A percentile compares a stretch with the other conserved stretches of the same genome.
Conservation (phyloP, 169 alveolate species). For the Plasmodium vinckei region DNA sequence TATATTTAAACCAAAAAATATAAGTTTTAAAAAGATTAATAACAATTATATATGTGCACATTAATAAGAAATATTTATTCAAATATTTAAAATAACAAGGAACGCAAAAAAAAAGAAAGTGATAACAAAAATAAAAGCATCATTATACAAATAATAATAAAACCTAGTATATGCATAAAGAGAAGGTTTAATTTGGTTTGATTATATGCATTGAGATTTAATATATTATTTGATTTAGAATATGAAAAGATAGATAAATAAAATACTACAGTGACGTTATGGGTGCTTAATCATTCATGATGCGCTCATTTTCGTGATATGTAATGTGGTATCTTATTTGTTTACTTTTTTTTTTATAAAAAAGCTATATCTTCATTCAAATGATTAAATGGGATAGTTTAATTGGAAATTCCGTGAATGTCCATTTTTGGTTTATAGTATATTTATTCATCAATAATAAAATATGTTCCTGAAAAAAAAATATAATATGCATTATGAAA, state of each 20-base stretch:
- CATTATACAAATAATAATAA: no score
- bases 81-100: neutral
- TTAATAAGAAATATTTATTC: neutral
- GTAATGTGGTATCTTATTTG: no score
- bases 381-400: neutral
- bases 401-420: neutral
- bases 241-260: no score
- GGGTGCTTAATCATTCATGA: no score
- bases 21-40: conserved; percentile 30
- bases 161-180: neutral
- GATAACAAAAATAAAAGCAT: no score
- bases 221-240: no score
- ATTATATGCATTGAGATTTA: no score
- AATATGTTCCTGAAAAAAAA: conserved; percentile 50
- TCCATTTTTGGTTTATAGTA: neutral
- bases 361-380: conserved; percentile 1
- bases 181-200: neutral
- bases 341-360: neutral
- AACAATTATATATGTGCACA: conserved; percentile 12
- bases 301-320: no score
- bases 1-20: conserved; percentile 32
- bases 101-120: neutral
- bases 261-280: no score
- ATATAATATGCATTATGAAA: neutral
- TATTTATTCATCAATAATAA: conserved; percentile 48